Evolutionary conservation across 345 rosid genomes (phyloP), one percentile per base, ranked within the genome.

Genomic region (Euclidium syriacum): DNA sequence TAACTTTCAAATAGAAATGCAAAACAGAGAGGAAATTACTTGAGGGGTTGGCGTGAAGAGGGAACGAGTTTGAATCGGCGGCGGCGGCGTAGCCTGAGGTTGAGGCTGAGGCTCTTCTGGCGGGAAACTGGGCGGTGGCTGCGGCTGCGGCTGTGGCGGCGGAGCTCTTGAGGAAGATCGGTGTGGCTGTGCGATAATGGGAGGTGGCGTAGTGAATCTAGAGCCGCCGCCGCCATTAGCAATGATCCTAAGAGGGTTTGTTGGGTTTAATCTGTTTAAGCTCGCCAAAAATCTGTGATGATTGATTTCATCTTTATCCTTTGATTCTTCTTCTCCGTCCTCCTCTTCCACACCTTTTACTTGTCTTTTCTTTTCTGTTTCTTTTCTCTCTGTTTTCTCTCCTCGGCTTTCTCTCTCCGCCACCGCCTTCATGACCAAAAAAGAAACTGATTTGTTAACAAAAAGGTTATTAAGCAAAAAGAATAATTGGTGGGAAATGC

Each of bases 41-140:
- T 84, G 92, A 38, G 90, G 82, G 58, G 94, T 83, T 30, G 89
- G 97, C 2, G 84, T 80, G 54, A 90, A 83, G 57, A 94, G 82
- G 71, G 95, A 85, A 29, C 96, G 94, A 74, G 97, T 75, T 44
- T 43, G 57, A 39, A 12, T 41, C 14, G 68, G 54, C 35, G 77
- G 73, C 10, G 41, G 68, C 4, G 25, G 65, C 10, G n/a, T n/a
- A n/a, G n/a, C n/a, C n/a, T n/a, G n/a, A n/a, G n/a, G n/a, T n/a
- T n/a, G n/a, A 18, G 43, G 53, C 10, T 57, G 52, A 58, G 58
- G 27, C 69, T 68, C 66, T 32, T 40, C 44, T 1, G 60, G 62
- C 5, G 56, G 73, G n/a, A n/a, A n/a, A n/a, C 36, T 48, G 66
- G 0, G 22, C 4, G 41, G 40, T 12, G 30, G 55, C 62, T 64